phyloP scores from a whole-genome alignment of 371 early-diverging fungal genomes.

The Parasitella parasitica region DNA sequence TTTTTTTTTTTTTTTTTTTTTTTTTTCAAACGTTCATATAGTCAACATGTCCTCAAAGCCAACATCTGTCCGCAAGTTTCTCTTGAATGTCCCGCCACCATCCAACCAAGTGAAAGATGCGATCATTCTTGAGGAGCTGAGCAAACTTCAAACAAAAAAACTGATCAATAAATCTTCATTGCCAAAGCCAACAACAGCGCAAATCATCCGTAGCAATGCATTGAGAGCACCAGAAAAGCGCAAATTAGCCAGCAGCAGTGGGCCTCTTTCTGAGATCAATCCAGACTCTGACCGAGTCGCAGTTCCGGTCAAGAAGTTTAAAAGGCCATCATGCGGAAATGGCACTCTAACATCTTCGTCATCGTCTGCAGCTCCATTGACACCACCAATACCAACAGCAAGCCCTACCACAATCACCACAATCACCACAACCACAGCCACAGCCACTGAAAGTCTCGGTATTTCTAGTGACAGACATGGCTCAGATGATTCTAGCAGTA shows the following conservation, averaged over 20 bases:
- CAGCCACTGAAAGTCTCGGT: too few relatives aligned
- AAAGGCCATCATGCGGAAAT: not conserved
- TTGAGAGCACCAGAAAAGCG: not conserved
- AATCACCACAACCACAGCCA: not conserved
- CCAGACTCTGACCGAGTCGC: not conserved
- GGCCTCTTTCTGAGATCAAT: not conserved
- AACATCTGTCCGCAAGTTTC: not conserved
- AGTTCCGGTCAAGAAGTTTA: not conserved
- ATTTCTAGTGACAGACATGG: not conserved
- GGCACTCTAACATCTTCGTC: too few relatives aligned
- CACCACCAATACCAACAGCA: not conserved
- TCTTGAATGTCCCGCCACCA: not conserved
- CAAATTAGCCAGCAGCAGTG: not conserved
- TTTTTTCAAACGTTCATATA: too few relatives aligned
- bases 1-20: too few relatives aligned
- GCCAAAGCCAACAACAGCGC: not conserved
- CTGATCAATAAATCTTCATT: not conserved
- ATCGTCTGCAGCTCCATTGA: not conserved
- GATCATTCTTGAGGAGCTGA: not conserved
- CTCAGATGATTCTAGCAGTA: not conserved
- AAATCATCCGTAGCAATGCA: not conserved
- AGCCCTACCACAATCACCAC: not conserved
- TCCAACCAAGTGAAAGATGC: not conserved
- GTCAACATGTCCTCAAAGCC: not conserved
- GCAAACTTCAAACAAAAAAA: not conserved